phyloP scores from a whole-genome alignment of 2,329 filamentous ascomycete genomes.

The Colletotrichum eremochloae region DNA sequence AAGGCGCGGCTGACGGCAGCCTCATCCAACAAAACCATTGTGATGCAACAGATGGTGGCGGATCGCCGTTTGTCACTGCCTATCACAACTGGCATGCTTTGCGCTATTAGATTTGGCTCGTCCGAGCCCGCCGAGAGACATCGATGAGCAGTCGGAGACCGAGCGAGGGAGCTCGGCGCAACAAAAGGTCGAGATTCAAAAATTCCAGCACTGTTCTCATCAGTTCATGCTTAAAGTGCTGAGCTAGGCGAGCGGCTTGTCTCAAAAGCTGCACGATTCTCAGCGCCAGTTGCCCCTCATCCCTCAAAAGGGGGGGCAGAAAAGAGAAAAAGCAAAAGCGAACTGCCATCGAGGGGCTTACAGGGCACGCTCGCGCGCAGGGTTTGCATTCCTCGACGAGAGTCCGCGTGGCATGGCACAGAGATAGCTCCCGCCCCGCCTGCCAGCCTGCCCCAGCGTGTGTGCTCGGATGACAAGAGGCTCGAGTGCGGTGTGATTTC shows the following conservation, averaged over 20 bases:
- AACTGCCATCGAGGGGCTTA: constrained; percentile 29
- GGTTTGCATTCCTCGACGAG: constrained; percentile 31
- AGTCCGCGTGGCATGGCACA: constrained; percentile 39
- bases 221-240: constrained; percentile 12
- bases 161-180: constrained; percentile 12
- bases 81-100: not conserved
- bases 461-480: not conserved
- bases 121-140: constrained; percentile 10
- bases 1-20: constrained; percentile 3
- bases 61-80: constrained; percentile 24
- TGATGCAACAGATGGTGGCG: constrained; percentile 32
- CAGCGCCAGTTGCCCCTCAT: constrained; percentile 23
- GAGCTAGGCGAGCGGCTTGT: constrained; percentile 6
- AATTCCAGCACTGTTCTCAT: constrained; percentile 29
- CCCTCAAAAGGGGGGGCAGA: not conserved
- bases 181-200: constrained; percentile 7
- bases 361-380: not conserved
- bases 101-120: not conserved
- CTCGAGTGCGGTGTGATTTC: constrained; percentile 1
- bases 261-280: constrained; percentile 8
- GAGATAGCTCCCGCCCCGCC: constrained; percentile 37
- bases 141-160: constrained; percentile 18
- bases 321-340: constrained; percentile 2
- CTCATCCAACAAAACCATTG: constrained; percentile 34
- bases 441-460: constrained; percentile 11